A percentile compares a stretch with the other conserved stretches of the same genome.
These are phyloP conservation scores for Pseudogymnoascus sp. DNA, from an alignment of 2,329 filamentous ascomycete genomes.

Conservation along the genomic window DNA sequence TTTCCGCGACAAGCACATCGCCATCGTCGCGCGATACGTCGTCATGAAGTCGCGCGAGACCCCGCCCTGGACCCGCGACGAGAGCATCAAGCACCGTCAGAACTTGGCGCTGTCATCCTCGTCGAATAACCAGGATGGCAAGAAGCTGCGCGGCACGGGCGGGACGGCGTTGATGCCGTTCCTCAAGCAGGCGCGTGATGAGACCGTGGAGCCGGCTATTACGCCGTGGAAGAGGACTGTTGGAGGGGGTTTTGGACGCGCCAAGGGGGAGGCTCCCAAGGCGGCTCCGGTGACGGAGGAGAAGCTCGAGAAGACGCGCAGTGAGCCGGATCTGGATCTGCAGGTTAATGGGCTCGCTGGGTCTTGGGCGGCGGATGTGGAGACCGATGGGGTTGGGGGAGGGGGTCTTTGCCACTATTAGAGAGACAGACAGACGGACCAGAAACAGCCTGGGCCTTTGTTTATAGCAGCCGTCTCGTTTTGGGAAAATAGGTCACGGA, in stretches of 20 bases:
- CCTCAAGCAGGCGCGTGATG: constrained; percentile 90
- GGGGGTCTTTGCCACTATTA: constrained; percentile 42
- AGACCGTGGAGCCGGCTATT: constrained; percentile 88
- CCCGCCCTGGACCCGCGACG: constrained; percentile 52
- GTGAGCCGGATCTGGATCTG: constrained; percentile 30
- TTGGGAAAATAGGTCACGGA: neutral
- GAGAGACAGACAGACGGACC: neutral
- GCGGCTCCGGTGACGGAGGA: constrained; percentile 31
- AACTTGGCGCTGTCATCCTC: constrained; percentile 57
- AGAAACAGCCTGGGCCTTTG: neutral
- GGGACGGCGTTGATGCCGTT: constrained; percentile 93
- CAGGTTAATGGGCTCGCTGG: constrained; percentile 64
- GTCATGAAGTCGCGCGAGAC: constrained; percentile 77
- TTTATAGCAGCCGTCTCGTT: neutral
- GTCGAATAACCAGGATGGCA: constrained; percentile 32
- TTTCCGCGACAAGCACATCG: constrained; percentile 75
- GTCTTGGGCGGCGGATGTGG: constrained; percentile 74
- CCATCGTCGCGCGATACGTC: constrained; percentile 93
- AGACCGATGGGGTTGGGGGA: constrained; percentile 68
- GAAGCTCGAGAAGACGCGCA: constrained; percentile 44
- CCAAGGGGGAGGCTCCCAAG: constrained; percentile 31
- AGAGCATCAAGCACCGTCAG: constrained; percentile 32
- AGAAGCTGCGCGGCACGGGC: constrained; percentile 73
- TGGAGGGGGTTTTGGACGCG: constrained; percentile 45
- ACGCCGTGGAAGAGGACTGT: constrained; percentile 46